phyloP scores from a whole-genome alignment of 768 basidiomycete genomes.

The Daedalea quercina region DNA sequence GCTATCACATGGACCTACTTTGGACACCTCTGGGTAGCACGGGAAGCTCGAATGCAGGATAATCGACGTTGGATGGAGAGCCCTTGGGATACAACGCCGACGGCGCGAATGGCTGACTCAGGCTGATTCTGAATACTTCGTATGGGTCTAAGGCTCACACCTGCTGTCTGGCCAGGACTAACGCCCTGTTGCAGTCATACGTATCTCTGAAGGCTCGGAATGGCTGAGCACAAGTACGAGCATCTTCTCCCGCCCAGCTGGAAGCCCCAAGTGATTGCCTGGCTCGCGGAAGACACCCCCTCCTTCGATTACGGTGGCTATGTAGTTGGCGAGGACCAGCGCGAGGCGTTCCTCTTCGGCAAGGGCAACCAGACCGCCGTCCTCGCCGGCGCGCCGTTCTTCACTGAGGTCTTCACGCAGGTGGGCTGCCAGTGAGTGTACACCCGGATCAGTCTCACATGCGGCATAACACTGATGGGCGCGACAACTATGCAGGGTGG shows the following conservation, averaged over 20 bases:
- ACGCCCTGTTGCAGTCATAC: too few relatives aligned
- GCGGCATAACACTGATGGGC: not conserved
- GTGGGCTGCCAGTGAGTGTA: conserved; percentile 83
- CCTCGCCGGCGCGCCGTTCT: conserved; percentile 92
- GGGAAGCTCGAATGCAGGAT: too few relatives aligned
- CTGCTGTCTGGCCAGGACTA: too few relatives aligned
- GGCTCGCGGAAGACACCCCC: conserved; percentile 92
- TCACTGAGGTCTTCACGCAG: conserved; percentile 86
- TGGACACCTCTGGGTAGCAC: too few relatives aligned
- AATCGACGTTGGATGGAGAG: too few relatives aligned
- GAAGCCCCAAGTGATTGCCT: conserved; percentile 72
- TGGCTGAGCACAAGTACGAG: conserved; percentile 23
- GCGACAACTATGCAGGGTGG: conserved; percentile 50
- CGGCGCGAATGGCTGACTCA: too few relatives aligned
- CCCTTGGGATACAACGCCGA: too few relatives aligned
- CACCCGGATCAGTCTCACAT: not conserved
- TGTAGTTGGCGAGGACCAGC: conserved; percentile 85
- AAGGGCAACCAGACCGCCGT: conserved; percentile 78
- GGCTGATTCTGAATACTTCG: too few relatives aligned
- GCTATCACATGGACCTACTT: too few relatives aligned
- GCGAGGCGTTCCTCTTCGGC: conserved; percentile 84
- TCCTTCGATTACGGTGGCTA: conserved; percentile 96
- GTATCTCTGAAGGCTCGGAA: too few relatives aligned
- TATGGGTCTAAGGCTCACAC: too few relatives aligned
- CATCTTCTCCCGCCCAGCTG: conserved; percentile 92